phyloP scores from a whole-genome alignment of 495 filamentous ascomycete genomes.

The Thozetella sp. region DNA sequence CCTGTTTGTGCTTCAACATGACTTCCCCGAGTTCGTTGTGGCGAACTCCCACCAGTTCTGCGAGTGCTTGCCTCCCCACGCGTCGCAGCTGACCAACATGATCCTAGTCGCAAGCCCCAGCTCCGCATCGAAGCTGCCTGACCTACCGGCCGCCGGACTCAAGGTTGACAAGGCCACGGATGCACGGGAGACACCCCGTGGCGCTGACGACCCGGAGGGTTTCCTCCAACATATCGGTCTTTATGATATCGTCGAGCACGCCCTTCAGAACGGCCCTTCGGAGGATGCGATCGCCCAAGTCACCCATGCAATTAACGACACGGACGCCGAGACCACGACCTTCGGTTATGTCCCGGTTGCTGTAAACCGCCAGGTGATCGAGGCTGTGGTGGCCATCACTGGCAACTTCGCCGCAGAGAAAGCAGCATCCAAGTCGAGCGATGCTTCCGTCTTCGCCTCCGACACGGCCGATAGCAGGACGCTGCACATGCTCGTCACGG shows the following conservation, averaged over 20 bases:
- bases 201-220: slow-evolving; percentile 58
- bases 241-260: slow-evolving; percentile 66
- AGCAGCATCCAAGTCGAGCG: slow-evolving; percentile 51
- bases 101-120: slow-evolving; percentile 83
- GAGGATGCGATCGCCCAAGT: slow-evolving; percentile 73
- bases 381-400: slow-evolving; percentile 82
- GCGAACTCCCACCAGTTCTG: slow-evolving; percentile 85
- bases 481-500: slow-evolving; percentile 72
- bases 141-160: slow-evolving; percentile 77
- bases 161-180: slow-evolving; percentile 83
- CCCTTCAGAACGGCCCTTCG: slow-evolving; percentile 60
- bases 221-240: slow-evolving; percentile 65
- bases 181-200: slow-evolving; percentile 65
- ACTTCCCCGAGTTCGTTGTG: slow-evolving; percentile 90
- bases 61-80: slow-evolving; percentile 82
- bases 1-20: slow-evolving; percentile 84
- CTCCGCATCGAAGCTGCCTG: slow-evolving; percentile 73
- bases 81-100: slow-evolving; percentile 86
- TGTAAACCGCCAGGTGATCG: slow-evolving; percentile 72
- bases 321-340: slow-evolving; percentile 53
- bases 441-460: slow-evolving; percentile 62
- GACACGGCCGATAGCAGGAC: slow-evolving; percentile 74
- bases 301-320: slow-evolving; percentile 63
- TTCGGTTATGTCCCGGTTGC: slow-evolving; percentile 64
- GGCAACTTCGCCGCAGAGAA: slow-evolving; percentile 69